phyloP scores from a whole-genome alignment of 768 basidiomycete species.

The Asterophora parasitica region DNA sequence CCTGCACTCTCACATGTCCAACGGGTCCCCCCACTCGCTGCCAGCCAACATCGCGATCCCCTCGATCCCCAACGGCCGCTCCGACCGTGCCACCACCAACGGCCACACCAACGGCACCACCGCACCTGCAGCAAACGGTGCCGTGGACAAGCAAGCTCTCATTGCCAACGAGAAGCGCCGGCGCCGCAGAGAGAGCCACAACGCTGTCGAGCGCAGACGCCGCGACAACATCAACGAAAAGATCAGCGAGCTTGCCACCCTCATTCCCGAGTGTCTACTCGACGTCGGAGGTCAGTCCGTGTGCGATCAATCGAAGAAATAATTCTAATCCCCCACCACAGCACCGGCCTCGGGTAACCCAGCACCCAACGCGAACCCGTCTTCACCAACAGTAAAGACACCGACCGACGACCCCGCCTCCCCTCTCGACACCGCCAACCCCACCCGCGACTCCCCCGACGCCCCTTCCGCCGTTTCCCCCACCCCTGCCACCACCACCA shows the following conservation, averaged over 20 bases:
- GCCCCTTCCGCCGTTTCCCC: background rate
- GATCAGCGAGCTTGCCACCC: slow-evolving; percentile 82
- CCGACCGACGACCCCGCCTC: slow-evolving; percentile 12
- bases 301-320: too few species aligned
- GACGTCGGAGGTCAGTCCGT: slow-evolving; percentile 33
- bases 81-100: background rate
- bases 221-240: slow-evolving; percentile 96
- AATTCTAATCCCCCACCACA: too few species aligned
- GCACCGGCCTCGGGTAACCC: too few species aligned
- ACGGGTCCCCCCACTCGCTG: slow-evolving; percentile 12
- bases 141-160: slow-evolving; percentile 46
- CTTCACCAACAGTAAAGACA: slow-evolving; percentile 1
- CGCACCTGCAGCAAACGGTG: background rate
- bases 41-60: slow-evolving; percentile 16
- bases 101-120: background rate
- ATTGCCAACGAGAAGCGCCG: slow-evolving; percentile 81
- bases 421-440: slow-evolving; percentile 12
- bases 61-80: background rate
- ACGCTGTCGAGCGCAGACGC: slow-evolving; percentile 84
- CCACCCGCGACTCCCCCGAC: slow-evolving; percentile 7
- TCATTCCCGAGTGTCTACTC: slow-evolving; percentile 84
- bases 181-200: slow-evolving; percentile 80
- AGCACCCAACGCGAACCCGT: background rate
- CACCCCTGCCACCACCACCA: slow-evolving; percentile 1
- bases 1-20: background rate